These are phyloP conservation scores for Colletotrichum magnum DNA, from an alignment of 2,329 filamentous ascomycete species.

Conservation along the genomic window DNA sequence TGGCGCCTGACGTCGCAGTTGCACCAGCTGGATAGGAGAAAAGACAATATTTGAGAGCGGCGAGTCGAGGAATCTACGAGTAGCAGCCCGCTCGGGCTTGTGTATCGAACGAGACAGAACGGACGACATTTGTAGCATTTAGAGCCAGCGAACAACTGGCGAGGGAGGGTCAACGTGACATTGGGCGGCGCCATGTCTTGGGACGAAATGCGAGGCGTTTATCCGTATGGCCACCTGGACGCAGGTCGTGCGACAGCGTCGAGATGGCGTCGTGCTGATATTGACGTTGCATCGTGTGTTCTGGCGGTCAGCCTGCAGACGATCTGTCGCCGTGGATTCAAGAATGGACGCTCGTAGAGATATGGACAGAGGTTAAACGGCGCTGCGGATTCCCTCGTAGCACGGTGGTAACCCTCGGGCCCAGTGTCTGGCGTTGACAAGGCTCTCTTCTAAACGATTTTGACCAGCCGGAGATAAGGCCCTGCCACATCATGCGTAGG, in stretches of 20 bases:
- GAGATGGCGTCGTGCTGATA: background rate
- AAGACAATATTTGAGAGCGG: no score
- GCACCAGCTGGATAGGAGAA: background rate
- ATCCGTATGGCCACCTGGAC: slow-evolving; percentile 1
- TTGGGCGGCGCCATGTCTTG: slow-evolving; percentile 23
- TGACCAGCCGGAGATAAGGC: background rate
- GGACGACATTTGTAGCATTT: slow-evolving; percentile 1
- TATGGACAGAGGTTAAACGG: no score
- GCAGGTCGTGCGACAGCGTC: background rate
- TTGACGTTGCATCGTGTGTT: slow-evolving; percentile 14
- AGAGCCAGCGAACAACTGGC: background rate
- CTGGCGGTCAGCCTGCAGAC: slow-evolving; percentile 21
- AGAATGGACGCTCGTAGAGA: background rate
- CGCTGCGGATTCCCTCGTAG: no score
- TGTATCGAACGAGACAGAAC: background rate
- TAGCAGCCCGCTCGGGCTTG: background rate
- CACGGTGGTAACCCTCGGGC: no score
- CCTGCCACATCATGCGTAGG: background rate
- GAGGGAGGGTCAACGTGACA: background rate
- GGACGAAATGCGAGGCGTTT: slow-evolving; percentile 7
- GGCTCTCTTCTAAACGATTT: no score
- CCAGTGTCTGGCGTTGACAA: no score
- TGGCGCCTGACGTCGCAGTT: no score
- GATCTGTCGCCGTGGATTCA: slow-evolving; percentile 1
- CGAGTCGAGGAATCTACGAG: background rate